Evolutionary conservation across 2,329 filamentous ascomycete species (phyloP), one percentile per base, ranked within the genome.

Genomic region (Botryosphaeria agaves): DNA sequence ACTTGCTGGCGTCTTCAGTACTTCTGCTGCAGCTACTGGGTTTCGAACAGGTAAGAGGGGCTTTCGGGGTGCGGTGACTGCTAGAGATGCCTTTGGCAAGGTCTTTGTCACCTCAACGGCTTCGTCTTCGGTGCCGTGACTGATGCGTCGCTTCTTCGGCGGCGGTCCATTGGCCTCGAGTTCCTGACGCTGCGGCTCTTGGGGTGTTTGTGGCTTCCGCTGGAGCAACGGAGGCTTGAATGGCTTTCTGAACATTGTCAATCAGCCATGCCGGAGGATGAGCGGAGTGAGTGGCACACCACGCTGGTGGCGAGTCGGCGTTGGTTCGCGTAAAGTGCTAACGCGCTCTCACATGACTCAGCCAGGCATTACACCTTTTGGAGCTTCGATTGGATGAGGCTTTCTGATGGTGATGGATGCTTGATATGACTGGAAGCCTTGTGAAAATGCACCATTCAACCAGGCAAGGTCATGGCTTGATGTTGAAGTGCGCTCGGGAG

Each of bases 111-210:
- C 30, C 18, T 27, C 32, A 32, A 35, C 40, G 32, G 44, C 41
- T 8, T 39, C 36, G 18, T 36, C 37, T 23, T 42, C 44, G 26
- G 41, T 32, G 24, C 53, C 44, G 9, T 44, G 39, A 25, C 49
- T 55, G 19, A 55, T 48, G 28, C 56, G 50, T 26, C 55, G 49
- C 39, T 52, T 58, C 43, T 61, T 61, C 8, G 41, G 35, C n/a
- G 55, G 52, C 28, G 54, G 56, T 32, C 43, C 37, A n/a, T 20
- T 16, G 11, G 39, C 32, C 7, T 46, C 40, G 27, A 37, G 25
- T 18, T 14, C 18, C 30, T 35, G 32, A 18, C 26, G 26, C 4
- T 28, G 26, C 3, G 20, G 20, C 4, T 17, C 23, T 26, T 32
- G 27, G 3, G 33, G 18, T 4, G 28, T 28, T 9, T 30, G 28